Conservation (phyloP, 345 rosid species). For the Reutealis trisperma region DNA sequence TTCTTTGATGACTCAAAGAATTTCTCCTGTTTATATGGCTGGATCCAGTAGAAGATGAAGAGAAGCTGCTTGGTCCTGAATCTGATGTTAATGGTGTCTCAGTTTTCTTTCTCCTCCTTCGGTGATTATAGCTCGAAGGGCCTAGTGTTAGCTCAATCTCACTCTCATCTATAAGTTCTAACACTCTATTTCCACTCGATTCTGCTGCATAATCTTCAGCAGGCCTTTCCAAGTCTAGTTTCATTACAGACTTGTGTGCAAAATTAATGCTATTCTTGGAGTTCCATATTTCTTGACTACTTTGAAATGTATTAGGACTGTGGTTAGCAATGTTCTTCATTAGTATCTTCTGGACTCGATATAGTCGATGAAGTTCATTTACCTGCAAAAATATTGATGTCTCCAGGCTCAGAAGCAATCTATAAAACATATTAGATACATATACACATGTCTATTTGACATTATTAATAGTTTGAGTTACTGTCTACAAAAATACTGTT, state of each 20-base stretch:
- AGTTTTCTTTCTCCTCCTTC: conserved; percentile 39
- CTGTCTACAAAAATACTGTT: no score
- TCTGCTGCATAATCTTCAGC: conserved; percentile 35
- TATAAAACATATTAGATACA: not conserved
- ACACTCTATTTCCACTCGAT: conserved; percentile 29
- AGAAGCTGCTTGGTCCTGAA: conserved; percentile 57
- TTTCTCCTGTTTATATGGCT: conserved; percentile 48
- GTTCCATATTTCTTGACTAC: conserved; percentile 21
- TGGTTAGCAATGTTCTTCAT: conserved; percentile 57
- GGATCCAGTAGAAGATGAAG: conserved; percentile 78
- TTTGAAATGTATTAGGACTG: conserved; percentile 8
- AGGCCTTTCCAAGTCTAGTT: conserved; percentile 41
- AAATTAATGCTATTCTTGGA: conserved; percentile 20
- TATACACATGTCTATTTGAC: no score
- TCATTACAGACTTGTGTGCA: conserved; percentile 28
- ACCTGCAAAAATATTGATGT: conserved; percentile 45
- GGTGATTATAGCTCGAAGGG: conserved; percentile 43
- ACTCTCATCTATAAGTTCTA: conserved; percentile 67
- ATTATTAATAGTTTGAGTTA: no score
- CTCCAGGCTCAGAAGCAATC: not conserved
- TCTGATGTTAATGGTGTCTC: conserved; percentile 45
- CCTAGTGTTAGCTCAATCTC: conserved; percentile 88
- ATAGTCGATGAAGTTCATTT: conserved; percentile 83
- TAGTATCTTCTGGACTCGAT: conserved; percentile 72
- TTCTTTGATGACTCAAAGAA: conserved; percentile 13